Conservation (phyloP, 192 early-diverging fungal species). For the Phlyctochytrium arcticum region DNA sequence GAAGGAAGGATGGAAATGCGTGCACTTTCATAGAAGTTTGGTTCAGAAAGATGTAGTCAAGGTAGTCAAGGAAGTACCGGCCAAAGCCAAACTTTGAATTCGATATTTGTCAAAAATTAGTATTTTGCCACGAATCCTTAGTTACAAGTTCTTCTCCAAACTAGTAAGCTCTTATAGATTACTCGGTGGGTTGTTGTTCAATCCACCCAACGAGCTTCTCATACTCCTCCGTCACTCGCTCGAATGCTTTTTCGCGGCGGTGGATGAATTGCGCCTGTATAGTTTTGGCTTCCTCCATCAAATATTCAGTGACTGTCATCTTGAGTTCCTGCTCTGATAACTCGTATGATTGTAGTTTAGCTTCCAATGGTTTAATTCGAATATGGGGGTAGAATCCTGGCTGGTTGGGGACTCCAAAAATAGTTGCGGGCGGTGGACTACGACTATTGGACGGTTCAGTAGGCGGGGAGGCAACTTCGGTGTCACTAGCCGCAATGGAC, state of each 20-base stretch:
- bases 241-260: neutral
- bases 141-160: no score
- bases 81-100: neutral
- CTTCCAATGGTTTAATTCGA: neutral
- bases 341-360: neutral
- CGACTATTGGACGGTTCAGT: neutral
- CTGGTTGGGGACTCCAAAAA: neutral
- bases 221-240: constrained; percentile 3
- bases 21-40: constrained; percentile 25
- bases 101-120: no score
- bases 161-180: no score
- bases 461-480: neutral
- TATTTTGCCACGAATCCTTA: no score
- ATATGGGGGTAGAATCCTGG: neutral
- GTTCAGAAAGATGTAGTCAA: neutral
- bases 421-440: neutral
- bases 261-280: neutral
- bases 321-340: neutral
- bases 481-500: no score
- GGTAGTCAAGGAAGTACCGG: neutral
- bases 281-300: neutral
- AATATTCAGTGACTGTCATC: constrained; percentile 8
- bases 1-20: constrained; percentile 27
- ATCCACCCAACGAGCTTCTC: constrained; percentile 6
- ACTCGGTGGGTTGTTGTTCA: neutral